These are phyloP conservation scores for Vigna nakashimae DNA, from an alignment of 306 rosid genomes.

Conservation along the genomic window DNA sequence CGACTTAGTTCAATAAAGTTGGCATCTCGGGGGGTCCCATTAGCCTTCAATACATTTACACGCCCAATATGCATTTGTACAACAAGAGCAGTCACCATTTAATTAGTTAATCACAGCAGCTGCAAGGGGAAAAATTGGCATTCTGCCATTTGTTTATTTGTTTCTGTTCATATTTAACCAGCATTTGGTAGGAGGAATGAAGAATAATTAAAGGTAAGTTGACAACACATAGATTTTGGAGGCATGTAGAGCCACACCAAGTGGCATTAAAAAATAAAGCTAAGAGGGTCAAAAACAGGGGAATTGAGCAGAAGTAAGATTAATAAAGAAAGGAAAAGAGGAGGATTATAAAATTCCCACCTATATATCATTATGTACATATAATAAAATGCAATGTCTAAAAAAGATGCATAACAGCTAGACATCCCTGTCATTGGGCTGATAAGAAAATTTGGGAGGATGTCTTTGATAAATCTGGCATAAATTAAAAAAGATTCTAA, in stretches of 20 bases:
- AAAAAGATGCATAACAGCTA: conserved; percentile 64
- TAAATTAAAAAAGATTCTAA: conserved; percentile 44
- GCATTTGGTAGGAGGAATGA: conserved; percentile 35
- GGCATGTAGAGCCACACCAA: conserved; percentile 30
- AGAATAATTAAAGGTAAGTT: background rate
- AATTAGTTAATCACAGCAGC: background rate
- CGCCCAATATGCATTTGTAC: conserved; percentile 22
- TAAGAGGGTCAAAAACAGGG: conserved; percentile 26
- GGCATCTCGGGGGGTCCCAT: conserved; percentile 42
- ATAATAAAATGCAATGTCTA: conserved; percentile 51
- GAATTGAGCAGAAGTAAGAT: conserved; percentile 18
- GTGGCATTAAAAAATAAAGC: background rate
- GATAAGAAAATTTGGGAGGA: conserved; percentile 63
- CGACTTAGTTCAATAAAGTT: conserved; percentile 43
- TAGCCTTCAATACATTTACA: background rate
- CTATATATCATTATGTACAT: conserved; percentile 62
- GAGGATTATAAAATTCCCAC: conserved; percentile 46
- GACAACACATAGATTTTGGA: conserved; percentile 35
- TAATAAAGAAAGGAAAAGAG: background rate
- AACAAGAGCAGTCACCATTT: background rate
- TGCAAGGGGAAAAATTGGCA: conserved; percentile 15
- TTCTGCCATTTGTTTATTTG: background rate
- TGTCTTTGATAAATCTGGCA: conserved; percentile 46
- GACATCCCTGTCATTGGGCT: conserved; percentile 71
- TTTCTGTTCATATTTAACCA: background rate